These are phyloP conservation scores for Pascua guehoae DNA, from an alignment of 1,284 basidiomycete species.

Conservation along the genomic window DNA sequence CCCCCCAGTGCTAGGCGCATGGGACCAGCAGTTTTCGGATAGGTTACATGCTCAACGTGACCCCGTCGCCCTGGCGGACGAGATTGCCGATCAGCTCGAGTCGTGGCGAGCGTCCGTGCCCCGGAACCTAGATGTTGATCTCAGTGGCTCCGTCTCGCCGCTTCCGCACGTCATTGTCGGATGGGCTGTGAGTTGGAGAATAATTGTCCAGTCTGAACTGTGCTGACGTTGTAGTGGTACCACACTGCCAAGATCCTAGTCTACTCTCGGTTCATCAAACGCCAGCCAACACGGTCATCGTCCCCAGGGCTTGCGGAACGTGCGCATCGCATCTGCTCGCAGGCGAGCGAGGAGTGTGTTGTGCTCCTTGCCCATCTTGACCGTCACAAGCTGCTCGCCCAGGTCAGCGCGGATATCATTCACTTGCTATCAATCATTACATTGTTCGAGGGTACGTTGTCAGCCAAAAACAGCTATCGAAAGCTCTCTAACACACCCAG, in stretches of 20 bases:
- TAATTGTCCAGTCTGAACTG: conserved; percentile 1
- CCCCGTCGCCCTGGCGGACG: conserved; percentile 10
- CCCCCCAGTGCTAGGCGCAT: conserved; percentile 14
- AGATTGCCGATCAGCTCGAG: conserved; percentile 26
- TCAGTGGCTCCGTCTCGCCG: conserved; percentile 18
- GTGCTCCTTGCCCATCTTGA: conserved; percentile 37
- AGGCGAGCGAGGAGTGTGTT: conserved; percentile 34
- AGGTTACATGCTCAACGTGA: conserved; percentile 2
- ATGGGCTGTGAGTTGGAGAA: conserved; percentile 22
- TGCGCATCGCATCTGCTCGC: conserved; percentile 33
- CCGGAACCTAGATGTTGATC: conserved; percentile 26
- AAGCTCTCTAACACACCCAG: neutral
- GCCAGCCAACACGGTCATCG: conserved; percentile 6
- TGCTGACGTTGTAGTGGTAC: conserved; percentile 28
- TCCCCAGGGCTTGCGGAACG: conserved; percentile 12
- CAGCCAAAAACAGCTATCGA: neutral
- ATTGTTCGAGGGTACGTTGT: conserved; percentile 35
- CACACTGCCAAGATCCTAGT: conserved; percentile 38
- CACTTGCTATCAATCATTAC: conserved; percentile 43
- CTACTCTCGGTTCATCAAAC: conserved; percentile 37
- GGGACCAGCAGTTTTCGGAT: conserved; percentile 14
- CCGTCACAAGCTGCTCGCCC: conserved; percentile 29
- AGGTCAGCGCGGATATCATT: conserved; percentile 41
- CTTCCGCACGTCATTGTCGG: conserved; percentile 39
- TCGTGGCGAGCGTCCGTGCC: conserved; percentile 32